These are phyloP conservation scores for Arthrinium phaeospermum DNA, from an alignment of 2,329 filamentous ascomycete genomes.

Conservation along the genomic window DNA sequence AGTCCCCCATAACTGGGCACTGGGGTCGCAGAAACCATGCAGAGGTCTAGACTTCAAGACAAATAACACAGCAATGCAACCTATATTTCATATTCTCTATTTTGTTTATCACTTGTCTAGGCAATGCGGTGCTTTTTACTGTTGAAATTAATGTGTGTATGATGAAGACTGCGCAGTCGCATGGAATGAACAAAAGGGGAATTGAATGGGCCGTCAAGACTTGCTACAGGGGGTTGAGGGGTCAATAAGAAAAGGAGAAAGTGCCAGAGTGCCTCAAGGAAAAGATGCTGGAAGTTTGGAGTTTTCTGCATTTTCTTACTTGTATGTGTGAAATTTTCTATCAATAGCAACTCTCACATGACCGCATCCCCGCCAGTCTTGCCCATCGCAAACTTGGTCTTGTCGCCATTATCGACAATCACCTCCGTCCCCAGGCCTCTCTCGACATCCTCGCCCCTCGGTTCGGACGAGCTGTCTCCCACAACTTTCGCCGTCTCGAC, in stretches of 20 bases:
- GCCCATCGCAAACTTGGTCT: constrained; percentile 28
- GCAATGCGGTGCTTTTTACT: background rate
- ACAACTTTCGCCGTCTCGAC: constrained; percentile 28
- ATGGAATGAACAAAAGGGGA: background rate
- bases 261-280: background rate
- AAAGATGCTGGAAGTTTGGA: too few species aligned
- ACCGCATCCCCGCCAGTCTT: constrained; percentile 25
- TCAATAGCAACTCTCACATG: constrained; percentile 1
- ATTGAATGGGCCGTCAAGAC: background rate
- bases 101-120: too few species aligned
- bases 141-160: background rate
- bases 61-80: background rate
- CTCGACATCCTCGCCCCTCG: constrained; percentile 26
- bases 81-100: background rate
- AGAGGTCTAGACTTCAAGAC: background rate
- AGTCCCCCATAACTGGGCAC: background rate
- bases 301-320: background rate
- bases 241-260: background rate
- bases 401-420: constrained; percentile 25
- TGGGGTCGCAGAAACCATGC: constrained; percentile 1
- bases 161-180: background rate
- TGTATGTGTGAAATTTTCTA: background rate
- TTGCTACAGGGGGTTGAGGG: background rate
- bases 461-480: constrained; percentile 22
- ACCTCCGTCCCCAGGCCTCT: constrained; percentile 25